Evolutionary conservation across 2,329 filamentous ascomycete genomes (phyloP).

Genomic region (Geosmithia flava): DNA sequence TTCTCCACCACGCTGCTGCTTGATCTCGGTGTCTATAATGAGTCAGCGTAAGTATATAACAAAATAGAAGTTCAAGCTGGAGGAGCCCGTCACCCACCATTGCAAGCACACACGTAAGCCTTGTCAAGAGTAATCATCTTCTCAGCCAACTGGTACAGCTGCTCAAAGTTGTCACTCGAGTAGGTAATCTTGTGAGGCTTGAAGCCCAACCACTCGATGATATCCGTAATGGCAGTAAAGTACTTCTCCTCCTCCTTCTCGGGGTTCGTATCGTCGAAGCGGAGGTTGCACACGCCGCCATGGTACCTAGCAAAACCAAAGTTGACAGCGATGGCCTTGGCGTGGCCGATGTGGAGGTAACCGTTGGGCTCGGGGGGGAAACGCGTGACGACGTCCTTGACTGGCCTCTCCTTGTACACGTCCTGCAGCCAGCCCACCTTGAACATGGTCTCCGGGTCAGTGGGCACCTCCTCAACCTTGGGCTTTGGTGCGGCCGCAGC

Average conservation of each 20-base stretch:
- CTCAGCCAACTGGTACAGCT: conserved; percentile 74
- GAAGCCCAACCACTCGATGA: conserved; percentile 67
- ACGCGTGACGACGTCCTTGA: conserved; percentile 51
- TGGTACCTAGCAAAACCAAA: conserved; percentile 87
- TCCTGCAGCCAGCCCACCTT: conserved; percentile 65
- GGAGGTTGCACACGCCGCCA: conserved; percentile 38
- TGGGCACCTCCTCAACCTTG: conserved; percentile 28
- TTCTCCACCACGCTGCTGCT: conserved; percentile 73
- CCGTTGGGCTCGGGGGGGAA: conserved; percentile 47
- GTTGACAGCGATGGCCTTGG: conserved; percentile 91
- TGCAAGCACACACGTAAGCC: conserved; percentile 77
- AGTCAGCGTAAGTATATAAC: neutral
- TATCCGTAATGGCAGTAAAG: conserved; percentile 77
- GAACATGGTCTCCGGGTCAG: conserved; percentile 59
- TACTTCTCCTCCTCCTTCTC: conserved; percentile 86
- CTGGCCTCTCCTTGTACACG: conserved; percentile 56
- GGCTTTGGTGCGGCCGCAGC: conserved; percentile 21
- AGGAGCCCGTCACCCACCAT: conserved; percentile 37
- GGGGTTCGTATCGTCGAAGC: conserved; percentile 94
- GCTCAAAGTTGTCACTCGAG: conserved; percentile 77
- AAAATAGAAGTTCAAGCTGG: neutral
- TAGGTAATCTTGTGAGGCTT: conserved; percentile 51
- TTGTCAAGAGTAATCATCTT: conserved; percentile 58
- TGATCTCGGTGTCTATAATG: conserved; percentile 56
- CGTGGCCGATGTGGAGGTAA: conserved; percentile 90